A percentile compares a stretch with the other conserved stretches of the same genome.
phyloP scores from a whole-genome alignment of 2,329 filamentous ascomycete species.

The Lasiodiplodia gonubiensis region DNA sequence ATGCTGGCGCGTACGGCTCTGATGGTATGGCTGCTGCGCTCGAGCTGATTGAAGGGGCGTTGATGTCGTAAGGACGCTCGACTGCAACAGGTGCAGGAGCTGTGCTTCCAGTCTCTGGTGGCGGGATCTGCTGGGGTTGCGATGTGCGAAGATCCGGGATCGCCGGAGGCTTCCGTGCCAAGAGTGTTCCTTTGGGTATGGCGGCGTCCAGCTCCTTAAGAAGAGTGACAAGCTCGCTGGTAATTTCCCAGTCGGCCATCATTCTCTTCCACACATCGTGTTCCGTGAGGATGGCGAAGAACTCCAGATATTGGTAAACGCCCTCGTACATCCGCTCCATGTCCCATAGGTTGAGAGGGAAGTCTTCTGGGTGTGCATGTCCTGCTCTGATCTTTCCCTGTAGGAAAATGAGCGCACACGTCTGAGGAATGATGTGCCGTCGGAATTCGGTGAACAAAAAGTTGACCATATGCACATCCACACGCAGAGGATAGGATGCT shows the following conservation, averaged over 20 bases:
- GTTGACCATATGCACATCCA: slow-evolving; percentile 72
- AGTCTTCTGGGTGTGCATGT: slow-evolving; percentile 78
- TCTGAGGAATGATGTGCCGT: slow-evolving; percentile 90
- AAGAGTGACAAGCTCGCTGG: slow-evolving; percentile 85
- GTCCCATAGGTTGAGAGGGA: slow-evolving; percentile 94
- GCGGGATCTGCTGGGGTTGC: slow-evolving; percentile 42
- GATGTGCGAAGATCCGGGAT: slow-evolving; percentile 33
- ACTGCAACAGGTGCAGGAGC: slow-evolving; percentile 52
- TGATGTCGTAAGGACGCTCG: slow-evolving; percentile 69
- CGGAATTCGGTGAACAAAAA: slow-evolving; percentile 94
- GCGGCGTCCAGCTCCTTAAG: slow-evolving; percentile 86
- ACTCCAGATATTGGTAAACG: slow-evolving; percentile 91
- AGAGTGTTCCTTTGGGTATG: slow-evolving; percentile 69
- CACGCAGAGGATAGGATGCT: slow-evolving; percentile 47
- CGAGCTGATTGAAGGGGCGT: slow-evolving; percentile 41
- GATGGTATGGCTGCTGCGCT: slow-evolving; percentile 41
- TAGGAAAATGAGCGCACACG: slow-evolving; percentile 89
- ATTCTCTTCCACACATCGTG: slow-evolving; percentile 81
- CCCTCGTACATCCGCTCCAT: slow-evolving; percentile 97
- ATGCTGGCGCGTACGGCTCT: slow-evolving; percentile 51
- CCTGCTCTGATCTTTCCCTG: slow-evolving; percentile 87
- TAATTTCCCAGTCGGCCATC: slow-evolving; percentile 88
- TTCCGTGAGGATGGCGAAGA: slow-evolving; percentile 87
- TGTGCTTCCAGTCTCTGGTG: slow-evolving; percentile 39
- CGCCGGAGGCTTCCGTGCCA: slow-evolving; percentile 64